Evolutionary conservation across 257 asterid species (phyloP).

Genomic region (Fraxinus pennsylvanica): DNA sequence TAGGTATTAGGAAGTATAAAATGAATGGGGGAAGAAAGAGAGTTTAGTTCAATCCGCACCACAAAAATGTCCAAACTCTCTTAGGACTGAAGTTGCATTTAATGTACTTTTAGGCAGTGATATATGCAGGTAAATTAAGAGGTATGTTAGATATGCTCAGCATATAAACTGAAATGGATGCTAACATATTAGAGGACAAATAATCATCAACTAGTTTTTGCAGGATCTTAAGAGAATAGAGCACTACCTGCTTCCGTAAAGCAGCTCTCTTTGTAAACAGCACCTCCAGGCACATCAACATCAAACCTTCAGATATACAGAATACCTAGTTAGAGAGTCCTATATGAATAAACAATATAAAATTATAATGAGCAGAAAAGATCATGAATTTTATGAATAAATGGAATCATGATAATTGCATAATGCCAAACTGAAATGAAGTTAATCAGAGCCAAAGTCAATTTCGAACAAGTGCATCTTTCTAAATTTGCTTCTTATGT

Average conservation of each 20-base stretch:
- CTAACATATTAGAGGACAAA: neutral
- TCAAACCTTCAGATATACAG: conserved; percentile 51
- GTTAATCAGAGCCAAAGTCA: conserved; percentile 21
- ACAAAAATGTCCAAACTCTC: neutral
- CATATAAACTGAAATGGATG: neutral
- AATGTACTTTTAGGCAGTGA: neutral
- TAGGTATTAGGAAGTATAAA: no score
- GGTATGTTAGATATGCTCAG: neutral
- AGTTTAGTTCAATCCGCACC: neutral
- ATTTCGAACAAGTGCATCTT: conserved; percentile 77
- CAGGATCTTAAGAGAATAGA: conserved; percentile 14
- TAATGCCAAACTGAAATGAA: neutral
- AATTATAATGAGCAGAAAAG: neutral
- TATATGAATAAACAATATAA: neutral
- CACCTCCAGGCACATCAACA: conserved; percentile 96
- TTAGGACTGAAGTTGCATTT: neutral
- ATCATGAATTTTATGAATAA: neutral
- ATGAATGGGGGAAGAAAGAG: neutral
- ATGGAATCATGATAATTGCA: neutral
- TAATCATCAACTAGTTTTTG: neutral
- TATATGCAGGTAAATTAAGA: neutral
- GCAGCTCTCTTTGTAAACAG: conserved; percentile 92
- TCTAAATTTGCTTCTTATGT: conserved; percentile 63
- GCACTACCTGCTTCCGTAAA: conserved; percentile 77
- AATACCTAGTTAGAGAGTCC: neutral